Evolutionary conservation across 495 filamentous ascomycete genomes (phyloP), one percentile per base, ranked within the genome.

Genomic region (Rostrohypoxylon terebratum): DNA sequence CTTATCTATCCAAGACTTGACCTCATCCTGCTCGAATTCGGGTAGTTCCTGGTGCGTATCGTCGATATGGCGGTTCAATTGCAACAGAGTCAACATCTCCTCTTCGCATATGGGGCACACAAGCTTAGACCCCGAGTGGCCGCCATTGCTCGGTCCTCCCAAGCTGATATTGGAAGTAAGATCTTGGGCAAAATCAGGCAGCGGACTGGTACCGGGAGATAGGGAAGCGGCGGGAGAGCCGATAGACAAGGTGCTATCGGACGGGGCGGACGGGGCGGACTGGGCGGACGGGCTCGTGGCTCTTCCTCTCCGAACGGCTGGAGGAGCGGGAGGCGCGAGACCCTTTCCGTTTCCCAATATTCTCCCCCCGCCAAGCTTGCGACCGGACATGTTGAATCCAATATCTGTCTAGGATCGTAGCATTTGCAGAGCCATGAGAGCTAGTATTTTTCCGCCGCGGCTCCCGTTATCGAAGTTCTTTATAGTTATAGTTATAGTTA

Each of bases 1-100:
- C 71, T 92, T 90, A 81, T 96, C 91, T 84, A 99, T 98, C 96
- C 96, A 99, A 60, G 92, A 95, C 82, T 97, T 97, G 68, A 98
- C 95, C 81, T 99, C 94, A 80, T 97, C 95, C 76, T 98, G 96
- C 74, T 93, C 92, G 59, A 92, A 87, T 64, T 93, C 93, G 79
- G 96, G 94, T n/a, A 98, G 86, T 70, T 98, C 93, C 69, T 94
- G 91, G 81, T 99, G 96, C 42, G 87, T 85, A 75, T 98, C 96
- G 81, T 99, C 96, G 71, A 99, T 91, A 80, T 99, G 96, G 77
- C 94, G 89, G 77, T 99, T 98, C 20, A 99, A 82, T 78, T 99
- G 96, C 13, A 99, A 81, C 6, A 98, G 82, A 16, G 96, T 99
- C 73, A 98, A 84, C 96, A 99, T 99, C 80, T 97, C 94, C 80